A percentile compares a stretch with the other conserved stretches of the same genome.
These are phyloP conservation scores for Berberis thunbergii DNA, from an alignment of 164 flowering plant species.

Conservation along the genomic window DNA sequence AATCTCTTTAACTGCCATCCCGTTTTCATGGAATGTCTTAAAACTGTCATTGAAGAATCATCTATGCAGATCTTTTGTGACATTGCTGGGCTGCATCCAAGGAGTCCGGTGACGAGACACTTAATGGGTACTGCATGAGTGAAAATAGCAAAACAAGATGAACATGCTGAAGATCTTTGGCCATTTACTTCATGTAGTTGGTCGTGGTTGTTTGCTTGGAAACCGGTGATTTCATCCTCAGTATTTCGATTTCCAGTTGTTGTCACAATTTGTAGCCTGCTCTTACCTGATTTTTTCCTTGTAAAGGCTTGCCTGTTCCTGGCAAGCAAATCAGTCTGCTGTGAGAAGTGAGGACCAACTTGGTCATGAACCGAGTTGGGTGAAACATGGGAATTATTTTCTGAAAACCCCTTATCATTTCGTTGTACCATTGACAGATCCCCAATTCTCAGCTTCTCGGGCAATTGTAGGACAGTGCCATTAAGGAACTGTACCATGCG, in stretches of 20 bases:
- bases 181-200: conserved; percentile 32
- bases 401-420: conserved; percentile 42
- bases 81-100: conserved; percentile 75
- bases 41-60: conserved; percentile 86
- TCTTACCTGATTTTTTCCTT: conserved; percentile 86
- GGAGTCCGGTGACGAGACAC: conserved; percentile 78
- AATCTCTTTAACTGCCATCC: conserved; percentile 91
- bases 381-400: conserved; percentile 23
- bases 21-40: conserved; percentile 65
- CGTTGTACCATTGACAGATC: conserved; percentile 41
- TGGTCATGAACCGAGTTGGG: conserved; percentile 38
- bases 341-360: conserved; percentile 35
- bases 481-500: conserved; percentile 82
- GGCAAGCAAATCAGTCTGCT: conserved; percentile 59
- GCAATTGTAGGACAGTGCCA: conserved; percentile 38
- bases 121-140: conserved; percentile 77
- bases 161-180: conserved; percentile 26
- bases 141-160: conserved; percentile 66
- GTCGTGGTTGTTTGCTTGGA: conserved; percentile 32
- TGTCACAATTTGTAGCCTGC: conserved; percentile 82
- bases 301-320: conserved; percentile 49
- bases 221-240: conserved; percentile 61
- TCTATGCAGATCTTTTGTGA: conserved; percentile 74
- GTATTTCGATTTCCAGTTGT: conserved; percentile 54
- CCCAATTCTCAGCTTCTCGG: conserved; percentile 46